Percentiles rank a stretch among this genome's conserved stretches.
Evolutionary conservation across 2,329 filamentous ascomycete genomes (phyloP).

Genomic region (Colletotrichum sp.): DNA sequence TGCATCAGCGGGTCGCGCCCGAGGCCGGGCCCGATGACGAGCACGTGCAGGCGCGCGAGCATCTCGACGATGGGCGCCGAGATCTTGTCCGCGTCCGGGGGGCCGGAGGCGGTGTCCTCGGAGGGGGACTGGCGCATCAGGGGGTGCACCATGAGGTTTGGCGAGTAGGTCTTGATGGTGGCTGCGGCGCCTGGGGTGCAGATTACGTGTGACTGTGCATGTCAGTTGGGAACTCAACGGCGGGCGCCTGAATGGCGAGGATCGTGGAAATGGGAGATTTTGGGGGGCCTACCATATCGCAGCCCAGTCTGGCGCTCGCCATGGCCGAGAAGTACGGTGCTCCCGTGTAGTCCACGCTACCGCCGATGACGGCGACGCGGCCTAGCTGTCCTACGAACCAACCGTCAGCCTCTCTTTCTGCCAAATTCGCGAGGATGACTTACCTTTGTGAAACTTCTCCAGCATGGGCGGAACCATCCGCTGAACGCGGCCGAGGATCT

Average conservation of each 20-base stretch:
- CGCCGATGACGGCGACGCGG: constrained; percentile 90
- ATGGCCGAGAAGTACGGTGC: constrained; percentile 98
- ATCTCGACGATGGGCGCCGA: constrained; percentile 76
- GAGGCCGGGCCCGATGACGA: constrained; percentile 91
- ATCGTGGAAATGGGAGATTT: not conserved
- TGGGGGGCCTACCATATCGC: constrained; percentile 74
- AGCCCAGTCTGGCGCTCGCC: constrained; percentile 89
- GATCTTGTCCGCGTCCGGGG: constrained; percentile 64
- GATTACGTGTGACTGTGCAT: constrained; percentile 81
- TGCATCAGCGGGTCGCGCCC: constrained; percentile 92
- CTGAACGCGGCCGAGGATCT: constrained; percentile 80
- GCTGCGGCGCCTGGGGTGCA: constrained; percentile 86
- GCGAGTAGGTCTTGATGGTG: constrained; percentile 97
- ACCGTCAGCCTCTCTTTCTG: not conserved
- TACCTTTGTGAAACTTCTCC: constrained; percentile 95
- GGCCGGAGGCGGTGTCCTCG: constrained; percentile 43
- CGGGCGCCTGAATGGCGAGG: accelerated
- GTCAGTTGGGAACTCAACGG: accelerated
- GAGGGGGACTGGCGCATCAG: constrained; percentile 79
- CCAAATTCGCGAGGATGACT: constrained; percentile 20
- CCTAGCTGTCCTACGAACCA: constrained; percentile 79
- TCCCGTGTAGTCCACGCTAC: constrained; percentile 94
- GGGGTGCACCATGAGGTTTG: constrained; percentile 98
- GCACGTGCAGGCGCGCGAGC: constrained; percentile 85
- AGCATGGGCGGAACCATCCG: constrained; percentile 95